Evolutionary conservation across 176 grass and related monocot genomes (phyloP).

Genomic region (Hordeum marinum): DNA sequence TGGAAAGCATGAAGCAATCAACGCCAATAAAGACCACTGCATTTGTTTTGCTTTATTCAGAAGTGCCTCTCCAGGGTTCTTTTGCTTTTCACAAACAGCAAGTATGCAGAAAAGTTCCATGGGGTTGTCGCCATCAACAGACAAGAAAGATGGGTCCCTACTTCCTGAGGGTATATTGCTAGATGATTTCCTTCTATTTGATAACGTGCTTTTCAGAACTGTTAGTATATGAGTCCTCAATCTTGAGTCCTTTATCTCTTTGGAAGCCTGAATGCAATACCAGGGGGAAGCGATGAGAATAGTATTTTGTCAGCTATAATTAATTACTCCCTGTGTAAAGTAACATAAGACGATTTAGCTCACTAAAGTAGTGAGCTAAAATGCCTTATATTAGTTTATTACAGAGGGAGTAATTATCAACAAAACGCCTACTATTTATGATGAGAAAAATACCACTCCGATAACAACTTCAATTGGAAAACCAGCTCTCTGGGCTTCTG

Average conservation of each 20-base stretch:
- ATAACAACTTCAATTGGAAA: constrained; percentile 76
- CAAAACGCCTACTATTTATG: not conserved
- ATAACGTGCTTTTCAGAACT: constrained; percentile 68
- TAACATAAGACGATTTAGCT: too few relatives aligned
- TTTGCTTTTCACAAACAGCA: constrained; percentile 75
- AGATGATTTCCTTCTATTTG: constrained; percentile 59
- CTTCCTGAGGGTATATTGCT: constrained; percentile 45
- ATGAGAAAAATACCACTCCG: constrained; percentile 54
- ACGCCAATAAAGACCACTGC: constrained; percentile 80
- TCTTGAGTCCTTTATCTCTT: constrained; percentile 79
- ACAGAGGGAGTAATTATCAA: too few relatives aligned
- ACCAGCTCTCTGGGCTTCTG: constrained; percentile 76
- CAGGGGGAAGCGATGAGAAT: constrained; percentile 33
- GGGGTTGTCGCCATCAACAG: constrained; percentile 39
- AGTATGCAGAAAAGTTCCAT: constrained; percentile 85
- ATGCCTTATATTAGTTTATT: too few relatives aligned
- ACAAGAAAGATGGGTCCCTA: constrained; percentile 34
- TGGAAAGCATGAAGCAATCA: constrained; percentile 87
- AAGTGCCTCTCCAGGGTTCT: constrained; percentile 81
- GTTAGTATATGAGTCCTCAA: constrained; percentile 82
- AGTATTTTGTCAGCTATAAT: not conserved
- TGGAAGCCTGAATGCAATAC: constrained; percentile 59
- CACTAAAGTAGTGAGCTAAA: too few relatives aligned
- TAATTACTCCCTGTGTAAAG: too few relatives aligned
- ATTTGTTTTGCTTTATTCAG: constrained; percentile 80